These are phyloP conservation scores for Cystofilobasidium bisporidii DNA, from an alignment of 768 basidiomycete genomes.

Conservation along the genomic window DNA sequence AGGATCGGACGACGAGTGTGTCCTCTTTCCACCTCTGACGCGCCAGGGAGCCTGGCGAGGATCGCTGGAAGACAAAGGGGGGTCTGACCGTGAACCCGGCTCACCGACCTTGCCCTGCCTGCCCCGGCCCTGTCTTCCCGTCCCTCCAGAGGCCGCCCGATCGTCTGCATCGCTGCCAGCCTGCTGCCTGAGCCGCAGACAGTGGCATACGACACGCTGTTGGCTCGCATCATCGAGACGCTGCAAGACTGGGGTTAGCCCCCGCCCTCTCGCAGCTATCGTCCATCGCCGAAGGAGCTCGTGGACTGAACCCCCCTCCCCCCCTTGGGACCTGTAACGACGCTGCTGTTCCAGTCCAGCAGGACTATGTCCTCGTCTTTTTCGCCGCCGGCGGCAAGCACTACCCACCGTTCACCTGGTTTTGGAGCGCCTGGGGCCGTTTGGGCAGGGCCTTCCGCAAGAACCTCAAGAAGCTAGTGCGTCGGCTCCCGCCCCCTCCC, in stretches of 20 bases:
- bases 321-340: constrained; percentile 4
- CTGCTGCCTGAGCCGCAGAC: constrained; percentile 64
- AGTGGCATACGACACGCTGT: constrained; percentile 60
- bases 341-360: constrained; percentile 54
- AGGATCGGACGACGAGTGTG: constrained; percentile 80
- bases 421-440: constrained; percentile 80
- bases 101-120: not conserved
- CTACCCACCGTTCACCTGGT: constrained; percentile 76
- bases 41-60: not conserved
- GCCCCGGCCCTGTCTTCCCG: not conserved
- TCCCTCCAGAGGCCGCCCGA: constrained; percentile 37
- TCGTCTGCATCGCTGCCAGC: constrained; percentile 74
- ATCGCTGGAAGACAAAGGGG: no score
- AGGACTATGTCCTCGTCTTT: constrained; percentile 79
- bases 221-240: constrained; percentile 49
- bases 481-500: constrained; percentile 32
- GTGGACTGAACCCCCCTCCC: not conserved
- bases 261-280: constrained; percentile 26
- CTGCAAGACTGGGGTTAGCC: constrained; percentile 4
- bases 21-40: constrained; percentile 27
- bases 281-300: constrained; percentile 48
- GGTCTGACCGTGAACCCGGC: no score
- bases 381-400: constrained; percentile 63
- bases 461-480: constrained; percentile 69
- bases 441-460: constrained; percentile 74